Evolutionary conservation across 2,329 filamentous ascomycete genomes (phyloP).

Genomic region (Dactylellina cionopaga): DNA sequence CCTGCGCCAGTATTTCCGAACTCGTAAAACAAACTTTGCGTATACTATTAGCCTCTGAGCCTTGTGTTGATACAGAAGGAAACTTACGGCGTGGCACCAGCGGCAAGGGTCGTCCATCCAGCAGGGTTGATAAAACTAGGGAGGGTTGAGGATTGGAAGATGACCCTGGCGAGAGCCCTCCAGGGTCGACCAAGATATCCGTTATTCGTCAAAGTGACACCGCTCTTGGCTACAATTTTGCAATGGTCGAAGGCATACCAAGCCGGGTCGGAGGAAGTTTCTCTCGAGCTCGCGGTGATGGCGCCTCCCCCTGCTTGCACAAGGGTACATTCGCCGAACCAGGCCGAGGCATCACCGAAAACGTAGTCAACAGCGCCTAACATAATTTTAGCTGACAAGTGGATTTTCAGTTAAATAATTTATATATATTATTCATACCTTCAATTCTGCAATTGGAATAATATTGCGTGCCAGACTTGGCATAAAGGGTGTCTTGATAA

Average conservation of each 20-base stretch:
- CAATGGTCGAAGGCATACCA: slow-evolving; percentile 60
- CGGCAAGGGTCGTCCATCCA: slow-evolving; percentile 59
- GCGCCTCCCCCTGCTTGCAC: slow-evolving; percentile 58
- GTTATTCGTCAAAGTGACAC: slow-evolving; percentile 53
- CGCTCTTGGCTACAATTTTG: slow-evolving; percentile 55
- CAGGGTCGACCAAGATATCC: slow-evolving; percentile 60
- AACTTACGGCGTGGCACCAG: slow-evolving; percentile 56
- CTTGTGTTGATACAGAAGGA: no score
- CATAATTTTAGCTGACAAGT: background rate
- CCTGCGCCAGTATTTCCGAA: slow-evolving; percentile 58
- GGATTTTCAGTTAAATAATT: slow-evolving; percentile 1
- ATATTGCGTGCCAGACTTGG: slow-evolving; percentile 59
- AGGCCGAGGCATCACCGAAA: slow-evolving; percentile 58
- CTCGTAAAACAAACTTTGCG: slow-evolving; percentile 58
- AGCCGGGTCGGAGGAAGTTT: slow-evolving; percentile 53
- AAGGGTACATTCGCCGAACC: slow-evolving; percentile 59
- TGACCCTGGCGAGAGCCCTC: slow-evolving; percentile 59
- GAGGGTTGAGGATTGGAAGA: slow-evolving; percentile 59
- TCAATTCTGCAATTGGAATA: slow-evolving; percentile 59
- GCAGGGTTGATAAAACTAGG: slow-evolving; percentile 58
- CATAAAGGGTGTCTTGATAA: slow-evolving; percentile 60
- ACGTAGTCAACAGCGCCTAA: slow-evolving; percentile 60
- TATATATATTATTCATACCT: slow-evolving; percentile 47
- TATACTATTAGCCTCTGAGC: no score
- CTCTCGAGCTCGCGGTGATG: slow-evolving; percentile 59